A percentile compares a stretch with the other conserved stretches of the same genome.
These are phyloP conservation scores for Ophiostoma perfectum DNA, from an alignment of 2,329 filamentous ascomycete species.

Conservation along the genomic window DNA sequence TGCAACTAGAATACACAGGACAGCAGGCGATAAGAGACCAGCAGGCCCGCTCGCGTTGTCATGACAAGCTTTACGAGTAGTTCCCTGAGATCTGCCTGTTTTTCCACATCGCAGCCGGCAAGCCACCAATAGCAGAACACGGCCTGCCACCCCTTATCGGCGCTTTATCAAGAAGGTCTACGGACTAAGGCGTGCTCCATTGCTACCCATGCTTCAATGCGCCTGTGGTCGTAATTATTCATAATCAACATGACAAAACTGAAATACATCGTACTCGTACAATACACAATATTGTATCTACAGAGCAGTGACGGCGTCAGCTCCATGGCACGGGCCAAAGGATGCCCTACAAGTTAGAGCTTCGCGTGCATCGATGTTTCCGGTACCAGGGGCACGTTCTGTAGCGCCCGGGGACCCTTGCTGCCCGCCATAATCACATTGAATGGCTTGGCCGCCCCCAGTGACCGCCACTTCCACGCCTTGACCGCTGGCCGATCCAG, in stretches of 20 bases:
- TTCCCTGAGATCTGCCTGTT: neutral
- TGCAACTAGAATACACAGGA: neutral
- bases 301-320: no score
- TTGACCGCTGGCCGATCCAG: constrained; percentile 27
- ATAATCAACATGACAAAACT: no score
- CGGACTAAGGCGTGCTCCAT: neutral
- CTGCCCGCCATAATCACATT: constrained; percentile 28
- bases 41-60: no score
- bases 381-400: constrained; percentile 23
- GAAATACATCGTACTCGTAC: no score
- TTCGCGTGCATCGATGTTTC: neutral
- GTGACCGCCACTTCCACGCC: constrained; percentile 23
- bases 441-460: constrained; percentile 1
- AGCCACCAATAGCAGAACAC: neutral
- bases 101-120: neutral
- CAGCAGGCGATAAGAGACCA: neutral
- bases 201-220: neutral
- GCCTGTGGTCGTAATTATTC: neutral
- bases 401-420: constrained; percentile 23
- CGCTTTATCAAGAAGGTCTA: no score
- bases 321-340: no score
- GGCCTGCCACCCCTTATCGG: no score
- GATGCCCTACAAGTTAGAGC: neutral
- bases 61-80: neutral
- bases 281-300: no score